A percentile compares a stretch with the other conserved stretches of the same genome.
These are phyloP conservation scores for Plasmodium gonderi DNA, from an alignment of 169 alveolate species.

Conservation along the genomic window DNA sequence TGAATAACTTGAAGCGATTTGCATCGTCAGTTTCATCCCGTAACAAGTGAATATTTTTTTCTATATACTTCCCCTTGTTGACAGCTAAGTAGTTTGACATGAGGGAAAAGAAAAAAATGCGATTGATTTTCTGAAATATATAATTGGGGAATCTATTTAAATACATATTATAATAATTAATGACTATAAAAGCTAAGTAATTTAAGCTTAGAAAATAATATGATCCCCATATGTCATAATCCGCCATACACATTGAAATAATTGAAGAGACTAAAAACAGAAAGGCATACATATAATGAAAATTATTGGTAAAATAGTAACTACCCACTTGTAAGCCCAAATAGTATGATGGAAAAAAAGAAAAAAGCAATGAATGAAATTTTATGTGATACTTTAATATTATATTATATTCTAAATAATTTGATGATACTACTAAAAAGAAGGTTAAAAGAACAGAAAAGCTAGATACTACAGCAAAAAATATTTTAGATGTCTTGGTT, in stretches of 20 bases:
- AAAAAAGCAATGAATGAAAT: constrained; percentile 48
- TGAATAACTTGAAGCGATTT: constrained; percentile 1
- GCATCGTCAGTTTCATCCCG: constrained; percentile 9
- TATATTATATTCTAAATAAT: constrained; percentile 55
- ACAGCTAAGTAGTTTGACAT: constrained; percentile 42
- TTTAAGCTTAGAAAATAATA: constrained; percentile 34
- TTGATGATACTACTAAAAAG: constrained; percentile 50
- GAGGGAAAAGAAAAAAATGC: constrained; percentile 27
- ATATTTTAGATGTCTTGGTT: constrained; percentile 66
- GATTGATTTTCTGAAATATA: constrained; percentile 37
- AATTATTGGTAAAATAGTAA: constrained; percentile 39
- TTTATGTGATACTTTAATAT: constrained; percentile 60
- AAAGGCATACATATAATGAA: constrained; percentile 5
- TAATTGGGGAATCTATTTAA: constrained; percentile 17
- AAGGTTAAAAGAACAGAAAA: constrained; percentile 34
- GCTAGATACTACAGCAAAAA: constrained; percentile 51
- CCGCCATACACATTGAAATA: constrained; percentile 42
- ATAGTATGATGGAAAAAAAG: constrained; percentile 58
- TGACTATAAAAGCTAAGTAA: constrained; percentile 17
- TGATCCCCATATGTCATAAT: constrained; percentile 52
- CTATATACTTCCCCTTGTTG: constrained; percentile 61
- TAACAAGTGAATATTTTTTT: constrained; percentile 26
- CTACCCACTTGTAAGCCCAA: constrained; percentile 53
- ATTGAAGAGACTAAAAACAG: constrained; percentile 21
- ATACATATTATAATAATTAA: constrained; percentile 42